A percentile compares a stretch with the other conserved stretches of the same genome.
phyloP scores from a whole-genome alignment of 2,329 filamentous ascomycete species.

The Alternaria tenuissima region DNA sequence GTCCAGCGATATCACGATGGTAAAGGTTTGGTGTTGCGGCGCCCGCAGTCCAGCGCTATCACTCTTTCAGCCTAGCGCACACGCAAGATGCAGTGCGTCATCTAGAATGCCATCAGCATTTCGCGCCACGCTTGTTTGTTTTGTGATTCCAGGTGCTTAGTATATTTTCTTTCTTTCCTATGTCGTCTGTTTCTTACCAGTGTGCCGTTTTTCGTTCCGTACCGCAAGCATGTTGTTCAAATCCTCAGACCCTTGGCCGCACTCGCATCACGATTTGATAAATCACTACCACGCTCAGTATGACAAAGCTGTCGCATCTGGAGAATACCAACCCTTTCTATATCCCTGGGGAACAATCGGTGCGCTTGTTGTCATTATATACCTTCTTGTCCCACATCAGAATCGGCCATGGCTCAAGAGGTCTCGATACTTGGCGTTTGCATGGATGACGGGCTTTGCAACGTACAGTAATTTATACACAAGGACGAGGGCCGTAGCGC shows the following conservation, averaged over 20 bases:
- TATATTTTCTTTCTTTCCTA: background rate
- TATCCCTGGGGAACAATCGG: conserved; percentile 56
- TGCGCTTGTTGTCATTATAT: conserved; percentile 54
- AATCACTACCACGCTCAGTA: conserved; percentile 53
- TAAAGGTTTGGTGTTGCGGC: conserved; percentile 49
- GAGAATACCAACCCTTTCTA: conserved; percentile 53
- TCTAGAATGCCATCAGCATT: conserved; percentile 16
- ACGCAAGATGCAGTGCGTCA: conserved; percentile 40
- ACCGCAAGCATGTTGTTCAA: conserved; percentile 21
- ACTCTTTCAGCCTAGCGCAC: conserved; percentile 31
- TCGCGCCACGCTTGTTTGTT: conserved; percentile 25
- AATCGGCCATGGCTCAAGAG: conserved; percentile 50
- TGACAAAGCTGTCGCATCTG: conserved; percentile 49
- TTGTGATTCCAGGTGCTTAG: conserved; percentile 8
- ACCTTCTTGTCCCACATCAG: conserved; percentile 61
- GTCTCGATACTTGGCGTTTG: conserved; percentile 57
- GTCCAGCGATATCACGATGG: conserved; percentile 36
- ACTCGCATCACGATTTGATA: conserved; percentile 45
- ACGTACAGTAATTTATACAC: conserved; percentile 55
- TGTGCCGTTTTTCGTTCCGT: conserved; percentile 6
- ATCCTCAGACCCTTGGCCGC: conserved; percentile 34
- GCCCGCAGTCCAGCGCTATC: conserved; percentile 12
- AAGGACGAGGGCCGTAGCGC: conserved; percentile 59
- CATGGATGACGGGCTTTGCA: conserved; percentile 54
- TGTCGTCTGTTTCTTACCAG: conserved; percentile 10